Base-by-base conservation (phyloP, 768 basidiomycete species). In the Clitopilus passeckerianus region DNA sequence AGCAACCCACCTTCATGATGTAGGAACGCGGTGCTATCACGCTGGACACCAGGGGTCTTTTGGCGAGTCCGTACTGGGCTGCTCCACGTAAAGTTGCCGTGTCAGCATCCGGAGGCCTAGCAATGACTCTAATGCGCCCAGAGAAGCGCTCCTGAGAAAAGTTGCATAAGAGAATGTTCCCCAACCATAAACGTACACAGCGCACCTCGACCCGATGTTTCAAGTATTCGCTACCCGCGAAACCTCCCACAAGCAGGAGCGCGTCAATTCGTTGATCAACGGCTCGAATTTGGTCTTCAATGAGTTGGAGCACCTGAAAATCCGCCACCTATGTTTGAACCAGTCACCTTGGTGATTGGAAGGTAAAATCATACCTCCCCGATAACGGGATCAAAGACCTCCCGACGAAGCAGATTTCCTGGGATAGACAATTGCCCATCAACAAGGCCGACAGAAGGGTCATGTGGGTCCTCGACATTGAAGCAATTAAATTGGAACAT, bases 401-500 rank as follows among this genome's bases (percentile, higher is more conserved):
- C 89, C 63, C 83, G 77, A 30, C 93, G 86, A 56, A 95, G 77
- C 20, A 93, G 72, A 63, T 82, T 86, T 16, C 93, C 93, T 2
- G 91, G 90, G 63, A 95, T 90, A 12, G 85, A 85, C 2, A 95
- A 79, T 70, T 95, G 88, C 1, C 93, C 93, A 65, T 94, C 89
- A 60, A 89, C 75, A 57, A 94, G 74, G 0, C 93, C 93, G 22
- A 93, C 90, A 23, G 81, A 77, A 0, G 88, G 81, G 70, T 95
- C 93, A 66, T 92, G 82, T 7, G 87, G 85, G 67, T 93, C 91
- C 64, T 91, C 86, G 15, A 87, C 85, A 63, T 94, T 94, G 79
- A 95, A 95, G 71, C 91, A 93, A 33, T 86, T 93, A 71, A 94
- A 95, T 69, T 91, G 86, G 75, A 94, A 94, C 77, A 86, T 87